A percentile compares a stretch with the other conserved stretches of the same genome.
phyloP scores from a whole-genome alignment of 148 eudicot genomes.

The Heliamphora exappendiculata region DNA sequence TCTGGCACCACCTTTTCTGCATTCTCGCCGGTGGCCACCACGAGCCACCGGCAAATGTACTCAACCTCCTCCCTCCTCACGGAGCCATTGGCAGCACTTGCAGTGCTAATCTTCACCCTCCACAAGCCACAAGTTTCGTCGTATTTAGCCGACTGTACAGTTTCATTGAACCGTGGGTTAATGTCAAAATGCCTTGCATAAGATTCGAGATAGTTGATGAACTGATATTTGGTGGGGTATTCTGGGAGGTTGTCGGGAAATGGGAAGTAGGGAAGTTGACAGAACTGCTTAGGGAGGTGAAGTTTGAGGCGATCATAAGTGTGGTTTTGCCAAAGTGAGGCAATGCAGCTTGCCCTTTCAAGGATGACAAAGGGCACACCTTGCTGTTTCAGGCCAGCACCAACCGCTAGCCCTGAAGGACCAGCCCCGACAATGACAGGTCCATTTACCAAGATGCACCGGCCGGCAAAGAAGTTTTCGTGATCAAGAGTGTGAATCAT shows the following conservation, averaged over 20 bases:
- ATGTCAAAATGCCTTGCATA: constrained; percentile 35
- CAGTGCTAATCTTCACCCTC: neutral
- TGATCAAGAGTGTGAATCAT: constrained; percentile 18
- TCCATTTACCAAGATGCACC: constrained; percentile 61
- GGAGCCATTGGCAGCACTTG: neutral
- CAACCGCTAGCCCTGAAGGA: constrained; percentile 72
- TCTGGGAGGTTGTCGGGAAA: constrained; percentile 62
- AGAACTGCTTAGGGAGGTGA: constrained; percentile 71
- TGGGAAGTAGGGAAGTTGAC: constrained; percentile 66
- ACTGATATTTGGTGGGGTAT: constrained; percentile 55
- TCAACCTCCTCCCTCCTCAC: constrained; percentile 33
- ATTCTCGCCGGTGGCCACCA: constrained; percentile 93
- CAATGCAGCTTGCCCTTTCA: constrained; percentile 75
- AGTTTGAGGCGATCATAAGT: constrained; percentile 79
- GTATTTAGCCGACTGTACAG: constrained; percentile 43
- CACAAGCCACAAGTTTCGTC: constrained; percentile 47
- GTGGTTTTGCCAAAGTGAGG: constrained; percentile 63
- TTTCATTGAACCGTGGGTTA: constrained; percentile 46
- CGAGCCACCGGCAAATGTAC: constrained; percentile 87
- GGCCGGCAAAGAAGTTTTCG: constrained; percentile 41
- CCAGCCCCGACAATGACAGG: constrained; percentile 83
- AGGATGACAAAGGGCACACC: constrained; percentile 71
- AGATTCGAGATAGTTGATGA: constrained; percentile 41
- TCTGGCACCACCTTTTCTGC: constrained; percentile 89
- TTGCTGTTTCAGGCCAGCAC: constrained; percentile 56